Evolutionary conservation across 2,329 filamentous ascomycete genomes (phyloP), one percentile per base, ranked within the genome.

Genomic region (Aspergillus pseudoterreus): DNA sequence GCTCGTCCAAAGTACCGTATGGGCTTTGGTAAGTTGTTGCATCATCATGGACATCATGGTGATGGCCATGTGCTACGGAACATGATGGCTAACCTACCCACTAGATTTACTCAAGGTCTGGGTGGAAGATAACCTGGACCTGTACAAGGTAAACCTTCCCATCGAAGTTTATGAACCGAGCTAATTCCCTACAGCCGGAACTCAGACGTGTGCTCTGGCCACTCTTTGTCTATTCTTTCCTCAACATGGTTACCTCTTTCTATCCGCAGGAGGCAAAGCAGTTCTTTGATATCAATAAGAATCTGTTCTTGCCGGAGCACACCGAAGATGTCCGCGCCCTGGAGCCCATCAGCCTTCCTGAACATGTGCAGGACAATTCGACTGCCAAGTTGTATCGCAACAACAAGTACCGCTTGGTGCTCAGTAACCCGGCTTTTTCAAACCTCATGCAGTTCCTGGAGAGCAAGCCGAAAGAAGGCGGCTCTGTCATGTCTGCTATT

Each of bases 131-230:
- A 92, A 90, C 53, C 79, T 99, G 21, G 92, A 97, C 58, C 81
- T 97, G 24, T 97, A 97, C 81, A 96, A 96, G 78, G 88, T 87
- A 70, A 62, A 54, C 10, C 30, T 41, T 38, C 22, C 17, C 3
- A 9, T 15, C 12, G 19, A 38, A 21, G 9, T 33, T 11, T 17
- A 30, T 38, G 27, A 21, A 12, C n/a, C 17, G 17, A 3, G 19
- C 47, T 49, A 15, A 49, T 41, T 50, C 27, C 35, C 27, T 53
- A 11, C 56, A 92, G 84, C 90, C 92, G 42, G 94, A 99, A 73
- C 78, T 99, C 3, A 82, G 84, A 52, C 91, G 95, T 59, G 78
- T 97, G 4, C 75, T 96, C 14, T 99, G 94, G 91, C 94, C 94
- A 0, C 76, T 95, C 0, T 97, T 96, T 64, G 88, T 97, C 46